These are phyloP conservation scores for Alternaria arbusti DNA, from an alignment of 2,329 filamentous ascomycete genomes.

Conservation along the genomic window DNA sequence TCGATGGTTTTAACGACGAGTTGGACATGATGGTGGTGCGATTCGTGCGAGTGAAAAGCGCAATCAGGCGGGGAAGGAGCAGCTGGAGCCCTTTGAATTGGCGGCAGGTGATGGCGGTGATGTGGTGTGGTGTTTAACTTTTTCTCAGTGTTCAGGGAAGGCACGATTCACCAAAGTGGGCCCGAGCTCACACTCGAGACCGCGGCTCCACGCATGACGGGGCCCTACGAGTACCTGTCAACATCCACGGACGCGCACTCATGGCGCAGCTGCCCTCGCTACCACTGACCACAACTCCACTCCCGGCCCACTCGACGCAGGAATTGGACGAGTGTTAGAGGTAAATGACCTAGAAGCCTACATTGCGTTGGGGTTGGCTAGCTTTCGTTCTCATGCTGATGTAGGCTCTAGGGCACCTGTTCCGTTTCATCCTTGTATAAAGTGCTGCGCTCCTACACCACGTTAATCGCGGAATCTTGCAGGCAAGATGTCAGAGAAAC, in stretches of 20 bases:
- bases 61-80: background rate
- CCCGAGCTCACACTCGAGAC: slow-evolving; percentile 30
- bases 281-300: background rate
- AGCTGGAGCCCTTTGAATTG: slow-evolving; percentile 8
- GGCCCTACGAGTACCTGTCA: slow-evolving; percentile 13
- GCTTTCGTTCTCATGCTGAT: background rate
- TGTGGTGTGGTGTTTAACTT: slow-evolving; percentile 17
- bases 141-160: slow-evolving; percentile 21
- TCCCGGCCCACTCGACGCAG: background rate
- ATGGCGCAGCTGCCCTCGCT: background rate
- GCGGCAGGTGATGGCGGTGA: slow-evolving; percentile 15
- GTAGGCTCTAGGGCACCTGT: background rate
- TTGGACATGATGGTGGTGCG: slow-evolving; percentile 12
- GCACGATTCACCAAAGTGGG: slow-evolving; percentile 27
- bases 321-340: background rate
- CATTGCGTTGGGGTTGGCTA: background rate
- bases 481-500: slow-evolving; percentile 56
- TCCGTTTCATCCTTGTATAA: background rate
- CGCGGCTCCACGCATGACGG: slow-evolving; percentile 12
- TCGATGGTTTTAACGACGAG: slow-evolving; percentile 48
- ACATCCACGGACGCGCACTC: background rate
- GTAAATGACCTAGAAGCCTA: background rate
- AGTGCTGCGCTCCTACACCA: background rate
- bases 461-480: slow-evolving; percentile 7
- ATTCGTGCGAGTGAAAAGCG: slow-evolving; percentile 5